Evolutionary conservation across 1,139 yeast species (phyloP), one percentile per base, ranked within the genome.

Genomic region (Candida sp.): DNA sequence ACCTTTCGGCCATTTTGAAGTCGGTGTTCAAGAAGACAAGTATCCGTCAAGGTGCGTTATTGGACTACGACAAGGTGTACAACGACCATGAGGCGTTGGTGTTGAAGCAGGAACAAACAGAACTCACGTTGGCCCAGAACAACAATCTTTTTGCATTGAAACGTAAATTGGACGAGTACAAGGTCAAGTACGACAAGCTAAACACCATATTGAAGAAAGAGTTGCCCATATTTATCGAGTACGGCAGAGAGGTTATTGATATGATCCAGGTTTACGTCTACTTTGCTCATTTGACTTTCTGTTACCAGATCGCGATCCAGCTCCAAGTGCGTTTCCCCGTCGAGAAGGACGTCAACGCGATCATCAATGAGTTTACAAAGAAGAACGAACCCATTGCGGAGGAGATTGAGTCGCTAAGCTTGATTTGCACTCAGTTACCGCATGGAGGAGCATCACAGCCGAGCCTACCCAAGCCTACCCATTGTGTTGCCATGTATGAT

Each of bases 181-280:
- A 65, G 44, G 50, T 46, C 1, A 66, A 65, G 41, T 76, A 76
- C 55, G 70, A 70, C 3, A 44, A 49, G 8, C 50, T 67, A 7
- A 78, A 79, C 56, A 54, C 55, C 7, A 42, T 58, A 3, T 59
- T 81, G 44, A 77, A 77, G 52, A 52, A 49, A 17, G 81, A 77
- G 62, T 59, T 80, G 3, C 81, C 83, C 0, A 49, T 46, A 3
- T 72, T 78, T 40, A 67, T 77, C 51, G 52, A 62, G n/a, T 59
- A 75, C 5, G 60, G 70, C 0, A 57, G 63, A 8, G 49, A 56
- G 6, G 56, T 68, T 37, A 60, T 72, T 41, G 61, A 61, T n/a
- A 63, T 63, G 11, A 44, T 77, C 7, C 67, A 68, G 30, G 53
- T 63, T 1, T 61, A 70, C 49, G 54, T 70, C 3, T 71, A 66